Conservation (phyloP, 1,284 basidiomycete species). For the Trichosporon sp. region DNA sequence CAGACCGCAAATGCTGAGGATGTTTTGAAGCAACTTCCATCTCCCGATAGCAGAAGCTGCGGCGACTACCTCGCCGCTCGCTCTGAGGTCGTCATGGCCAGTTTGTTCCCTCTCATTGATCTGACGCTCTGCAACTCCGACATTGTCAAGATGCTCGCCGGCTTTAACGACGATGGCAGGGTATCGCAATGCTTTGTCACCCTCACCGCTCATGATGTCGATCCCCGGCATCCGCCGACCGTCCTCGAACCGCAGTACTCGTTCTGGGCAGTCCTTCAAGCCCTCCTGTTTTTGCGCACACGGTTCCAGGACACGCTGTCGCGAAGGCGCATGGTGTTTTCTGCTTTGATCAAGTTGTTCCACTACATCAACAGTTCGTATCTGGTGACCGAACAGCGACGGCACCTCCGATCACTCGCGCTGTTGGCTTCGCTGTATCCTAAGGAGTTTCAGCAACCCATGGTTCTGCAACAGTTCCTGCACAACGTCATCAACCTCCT, state of each 20-base stretch:
- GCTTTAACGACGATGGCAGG: not conserved
- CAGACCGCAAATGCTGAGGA: not conserved
- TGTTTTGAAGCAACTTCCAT: not conserved
- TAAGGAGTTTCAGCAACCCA: constrained; percentile 63
- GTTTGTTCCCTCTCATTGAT: constrained; percentile 35
- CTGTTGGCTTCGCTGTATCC: constrained; percentile 69
- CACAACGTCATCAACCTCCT: constrained; percentile 70
- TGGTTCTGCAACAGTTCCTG: constrained; percentile 67
- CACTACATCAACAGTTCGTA: constrained; percentile 67
- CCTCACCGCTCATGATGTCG: constrained; percentile 24
- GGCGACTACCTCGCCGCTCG: not conserved
- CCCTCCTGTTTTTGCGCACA: constrained; percentile 24
- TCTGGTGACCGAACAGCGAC: constrained; percentile 83
- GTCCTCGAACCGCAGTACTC: constrained; percentile 22
- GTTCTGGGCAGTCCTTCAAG: constrained; percentile 19
- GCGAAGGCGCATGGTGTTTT: constrained; percentile 63
- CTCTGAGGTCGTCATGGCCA: constrained; percentile 27
- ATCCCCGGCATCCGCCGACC: not conserved
- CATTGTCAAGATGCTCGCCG: not conserved
- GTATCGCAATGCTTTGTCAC: constrained; percentile 18
- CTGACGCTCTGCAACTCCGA: constrained; percentile 23
- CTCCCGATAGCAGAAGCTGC: not conserved
- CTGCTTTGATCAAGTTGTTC: constrained; percentile 74
- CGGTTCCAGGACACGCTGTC: constrained; percentile 20
- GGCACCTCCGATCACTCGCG: constrained; percentile 72